A percentile compares a stretch with the other conserved stretches of the same genome.
These are phyloP conservation scores for Litchi chinensis DNA, from an alignment of 345 rosid genomes.

Conservation along the genomic window DNA sequence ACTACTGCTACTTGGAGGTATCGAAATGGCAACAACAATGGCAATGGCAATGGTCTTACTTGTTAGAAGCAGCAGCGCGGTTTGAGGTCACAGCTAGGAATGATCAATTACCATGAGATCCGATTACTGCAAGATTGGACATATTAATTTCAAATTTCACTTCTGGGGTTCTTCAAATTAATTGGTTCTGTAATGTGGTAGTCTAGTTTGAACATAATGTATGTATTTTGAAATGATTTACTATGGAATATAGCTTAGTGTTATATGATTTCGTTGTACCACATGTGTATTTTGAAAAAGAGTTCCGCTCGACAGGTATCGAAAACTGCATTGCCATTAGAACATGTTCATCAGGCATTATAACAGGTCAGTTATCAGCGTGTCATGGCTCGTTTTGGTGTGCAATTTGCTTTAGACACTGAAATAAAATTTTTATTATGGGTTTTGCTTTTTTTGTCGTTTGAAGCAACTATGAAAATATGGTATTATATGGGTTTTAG, in stretches of 20 bases:
- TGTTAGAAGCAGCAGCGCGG: no score
- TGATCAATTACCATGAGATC: no score
- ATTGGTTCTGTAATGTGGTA: not conserved
- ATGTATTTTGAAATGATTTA: slow-evolving; percentile 27
- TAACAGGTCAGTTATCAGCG: slow-evolving; percentile 56
- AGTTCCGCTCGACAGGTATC: slow-evolving; percentile 67
- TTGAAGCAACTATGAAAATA: not conserved
- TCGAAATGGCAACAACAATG: no score
- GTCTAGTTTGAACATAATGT: slow-evolving; percentile 9
- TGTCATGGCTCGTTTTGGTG: not conserved
- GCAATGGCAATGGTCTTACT: no score
- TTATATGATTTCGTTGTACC: slow-evolving; percentile 36
- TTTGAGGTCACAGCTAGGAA: no score
- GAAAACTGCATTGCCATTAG: slow-evolving; percentile 66
- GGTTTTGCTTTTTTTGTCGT: not conserved
- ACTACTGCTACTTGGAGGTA: no score
- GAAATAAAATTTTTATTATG: not conserved
- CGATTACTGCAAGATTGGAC: no score
- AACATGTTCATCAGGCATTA: slow-evolving; percentile 64
- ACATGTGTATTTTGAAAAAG: slow-evolving; percentile 68
- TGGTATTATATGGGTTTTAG: not conserved
- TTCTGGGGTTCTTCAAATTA: no score
- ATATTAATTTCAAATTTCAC: no score
- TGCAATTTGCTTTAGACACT: not conserved
- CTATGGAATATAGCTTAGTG: slow-evolving; percentile 29